Conservation (phyloP, 495 filamentous ascomycete genomes). For the Pyrenula aspistea region DNA sequence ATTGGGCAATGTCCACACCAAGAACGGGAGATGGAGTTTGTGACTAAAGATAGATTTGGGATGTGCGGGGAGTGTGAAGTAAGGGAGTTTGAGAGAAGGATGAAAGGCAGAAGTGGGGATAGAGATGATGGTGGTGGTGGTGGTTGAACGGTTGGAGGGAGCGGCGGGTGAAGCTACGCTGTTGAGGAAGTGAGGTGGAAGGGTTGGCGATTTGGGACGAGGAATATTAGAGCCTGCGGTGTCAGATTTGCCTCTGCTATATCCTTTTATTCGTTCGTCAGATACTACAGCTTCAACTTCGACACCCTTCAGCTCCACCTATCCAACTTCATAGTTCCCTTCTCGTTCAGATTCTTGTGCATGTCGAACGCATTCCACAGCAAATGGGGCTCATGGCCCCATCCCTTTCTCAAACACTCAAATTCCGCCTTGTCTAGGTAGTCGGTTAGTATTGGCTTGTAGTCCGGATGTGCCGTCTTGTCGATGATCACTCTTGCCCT, state of each 20-base stretch:
- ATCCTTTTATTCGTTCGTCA: no score
- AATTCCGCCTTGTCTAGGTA: constrained; percentile 83
- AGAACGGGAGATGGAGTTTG: background rate
- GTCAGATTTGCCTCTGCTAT: no score
- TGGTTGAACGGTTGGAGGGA: no score
- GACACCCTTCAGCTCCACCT: constrained; percentile 45
- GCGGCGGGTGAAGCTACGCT: no score
- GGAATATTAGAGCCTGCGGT: no score
- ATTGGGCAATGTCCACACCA: background rate
- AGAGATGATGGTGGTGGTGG: background rate
- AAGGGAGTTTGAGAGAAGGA: background rate
- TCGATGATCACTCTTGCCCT: constrained; percentile 77
- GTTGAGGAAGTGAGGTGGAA: no score
- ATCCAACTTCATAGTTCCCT: constrained; percentile 73
- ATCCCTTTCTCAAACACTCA: constrained; percentile 77
- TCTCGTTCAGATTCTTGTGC: constrained; percentile 69
- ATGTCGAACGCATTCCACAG: constrained; percentile 78
- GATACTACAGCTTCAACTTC: no score
- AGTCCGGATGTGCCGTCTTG: constrained; percentile 80
- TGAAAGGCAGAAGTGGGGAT: background rate
- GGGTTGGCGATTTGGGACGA: no score
- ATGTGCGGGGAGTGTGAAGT: background rate
- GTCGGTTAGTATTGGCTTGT: constrained; percentile 67
- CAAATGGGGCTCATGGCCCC: constrained; percentile 83
- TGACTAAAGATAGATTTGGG: background rate